A percentile compares a stretch with the other conserved stretches of the same genome.
phyloP scores from a whole-genome alignment of 495 filamentous ascomycete genomes.

The Haplographium delicatum region DNA sequence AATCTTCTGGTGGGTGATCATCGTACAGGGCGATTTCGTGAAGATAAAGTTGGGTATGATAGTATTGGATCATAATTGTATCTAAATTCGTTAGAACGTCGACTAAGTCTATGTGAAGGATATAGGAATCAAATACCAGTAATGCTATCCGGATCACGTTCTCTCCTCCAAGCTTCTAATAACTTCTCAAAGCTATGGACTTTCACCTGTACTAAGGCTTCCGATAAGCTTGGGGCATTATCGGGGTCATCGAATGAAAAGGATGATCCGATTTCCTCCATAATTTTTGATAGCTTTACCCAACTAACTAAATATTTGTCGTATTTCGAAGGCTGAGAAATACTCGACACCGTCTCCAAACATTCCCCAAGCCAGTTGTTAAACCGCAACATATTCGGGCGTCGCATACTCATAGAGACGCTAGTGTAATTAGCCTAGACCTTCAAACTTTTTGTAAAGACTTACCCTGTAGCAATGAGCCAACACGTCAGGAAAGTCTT shows the following conservation, averaged over 20 bases:
- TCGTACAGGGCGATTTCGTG: slow-evolving; percentile 48
- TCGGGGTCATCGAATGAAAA: slow-evolving; percentile 48
- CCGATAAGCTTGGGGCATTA: slow-evolving; percentile 35
- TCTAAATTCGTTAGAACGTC: slow-evolving; percentile 23
- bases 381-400: slow-evolving; percentile 45
- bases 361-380: slow-evolving; percentile 46
- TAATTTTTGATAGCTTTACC: slow-evolving; percentile 42
- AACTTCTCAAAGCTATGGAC: slow-evolving; percentile 44
- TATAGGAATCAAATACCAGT: slow-evolving; percentile 28
- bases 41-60: slow-evolving; percentile 40
- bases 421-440: slow-evolving; percentile 21
- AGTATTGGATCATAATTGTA: slow-evolving; percentile 41
- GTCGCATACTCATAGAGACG: slow-evolving; percentile 45
- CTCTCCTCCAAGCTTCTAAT: slow-evolving; percentile 40
- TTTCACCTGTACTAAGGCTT: slow-evolving; percentile 41
- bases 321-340: slow-evolving; percentile 27
- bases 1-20: slow-evolving; percentile 47
- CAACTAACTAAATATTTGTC: slow-evolving; percentile 41
- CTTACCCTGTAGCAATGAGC: slow-evolving; percentile 40
- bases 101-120: background rate
- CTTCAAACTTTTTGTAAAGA: background rate
- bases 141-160: slow-evolving; percentile 30
- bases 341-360: slow-evolving; percentile 34
- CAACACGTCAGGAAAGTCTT: slow-evolving; percentile 45
- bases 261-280: slow-evolving; percentile 41